A percentile compares a stretch with the other conserved stretches of the same genome.
These are phyloP conservation scores for Bryum argenteum DNA, from an alignment of 225 moss, liverwort and hornwort species.

Conservation along the genomic window DNA sequence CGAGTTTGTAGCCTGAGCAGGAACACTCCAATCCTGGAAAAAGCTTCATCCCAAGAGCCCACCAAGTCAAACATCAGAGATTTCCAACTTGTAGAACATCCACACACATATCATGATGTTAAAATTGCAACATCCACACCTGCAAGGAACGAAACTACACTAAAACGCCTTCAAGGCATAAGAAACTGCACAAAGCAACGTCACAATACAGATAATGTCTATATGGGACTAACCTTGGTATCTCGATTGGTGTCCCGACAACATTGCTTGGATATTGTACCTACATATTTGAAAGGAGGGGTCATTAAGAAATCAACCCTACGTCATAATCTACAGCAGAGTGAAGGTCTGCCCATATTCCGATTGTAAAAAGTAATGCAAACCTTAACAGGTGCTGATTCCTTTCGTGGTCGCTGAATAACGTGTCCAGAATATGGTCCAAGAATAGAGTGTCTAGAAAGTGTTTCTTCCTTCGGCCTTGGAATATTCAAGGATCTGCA, in stretches of 20 bases:
- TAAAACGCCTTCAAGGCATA: constrained; percentile 9
- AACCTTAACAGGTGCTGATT: constrained; percentile 65
- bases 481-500: constrained; percentile 84
- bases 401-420: constrained; percentile 55
- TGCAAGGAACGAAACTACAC: constrained; percentile 8
- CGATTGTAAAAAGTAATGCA: constrained; percentile 1
- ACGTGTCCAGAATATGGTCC: constrained; percentile 34
- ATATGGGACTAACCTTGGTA: constrained; percentile 79
- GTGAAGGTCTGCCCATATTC: not conserved
- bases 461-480: constrained; percentile 80
- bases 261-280: constrained; percentile 91
- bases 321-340: constrained; percentile 10
- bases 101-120: constrained; percentile 7
- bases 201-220: constrained; percentile 16
- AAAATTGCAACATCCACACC: not conserved
- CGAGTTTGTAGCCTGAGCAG: constrained; percentile 48
- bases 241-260: constrained; percentile 81
- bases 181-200: constrained; percentile 1
- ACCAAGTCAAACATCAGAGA: constrained; percentile 49
- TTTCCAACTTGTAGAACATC: constrained; percentile 12
- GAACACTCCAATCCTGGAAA: constrained; percentile 75
- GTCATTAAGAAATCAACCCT: not conserved
- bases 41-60: constrained; percentile 71
- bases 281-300: constrained; percentile 45
- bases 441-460: constrained; percentile 90